Percentiles rank a stretch among this genome's conserved stretches.
Conservation (phyloP, 495 filamentous ascomycete genomes). For the Podospora fimiseda region DNA sequence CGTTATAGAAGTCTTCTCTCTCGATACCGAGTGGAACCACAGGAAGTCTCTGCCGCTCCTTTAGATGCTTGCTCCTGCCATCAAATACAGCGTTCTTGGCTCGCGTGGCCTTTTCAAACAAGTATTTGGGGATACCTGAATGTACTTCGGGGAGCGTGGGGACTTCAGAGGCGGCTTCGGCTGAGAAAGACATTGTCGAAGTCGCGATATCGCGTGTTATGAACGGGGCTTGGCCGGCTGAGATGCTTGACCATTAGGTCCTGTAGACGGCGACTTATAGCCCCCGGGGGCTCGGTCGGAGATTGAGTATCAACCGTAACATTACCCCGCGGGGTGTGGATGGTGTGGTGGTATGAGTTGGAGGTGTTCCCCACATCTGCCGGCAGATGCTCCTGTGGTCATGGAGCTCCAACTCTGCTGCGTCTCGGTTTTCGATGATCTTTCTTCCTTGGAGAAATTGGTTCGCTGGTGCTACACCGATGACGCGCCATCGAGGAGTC, state of each 20-base stretch:
- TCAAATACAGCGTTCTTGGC: constrained; percentile 35
- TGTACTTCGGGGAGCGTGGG: constrained; percentile 36
- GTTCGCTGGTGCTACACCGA: too few relatives aligned
- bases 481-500: too few relatives aligned
- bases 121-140: constrained; percentile 37
- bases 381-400: constrained; percentile 10
- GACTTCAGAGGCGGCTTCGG: constrained; percentile 29
- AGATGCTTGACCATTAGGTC: too few relatives aligned
- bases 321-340: constrained; percentile 8
- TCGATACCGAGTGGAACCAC: constrained; percentile 37
- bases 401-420: background rate
- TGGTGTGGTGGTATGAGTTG: background rate
- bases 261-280: too few relatives aligned
- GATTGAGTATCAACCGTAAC: constrained; percentile 6
- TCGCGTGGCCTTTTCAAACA: constrained; percentile 32
- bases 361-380: constrained; percentile 11
- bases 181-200: constrained; percentile 23
- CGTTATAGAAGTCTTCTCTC: constrained; percentile 32
- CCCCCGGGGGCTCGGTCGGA: too few relatives aligned
- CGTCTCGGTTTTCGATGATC: background rate
- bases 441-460: too few relatives aligned
- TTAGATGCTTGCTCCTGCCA: constrained; percentile 30
- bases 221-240: too few relatives aligned
- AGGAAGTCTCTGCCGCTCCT: constrained; percentile 25
- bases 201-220: too few relatives aligned